A percentile compares a stretch with the other conserved stretches of the same genome.
phyloP scores from a whole-genome alignment of 164 flowering plant genomes.

The Litsea cubeba region DNA sequence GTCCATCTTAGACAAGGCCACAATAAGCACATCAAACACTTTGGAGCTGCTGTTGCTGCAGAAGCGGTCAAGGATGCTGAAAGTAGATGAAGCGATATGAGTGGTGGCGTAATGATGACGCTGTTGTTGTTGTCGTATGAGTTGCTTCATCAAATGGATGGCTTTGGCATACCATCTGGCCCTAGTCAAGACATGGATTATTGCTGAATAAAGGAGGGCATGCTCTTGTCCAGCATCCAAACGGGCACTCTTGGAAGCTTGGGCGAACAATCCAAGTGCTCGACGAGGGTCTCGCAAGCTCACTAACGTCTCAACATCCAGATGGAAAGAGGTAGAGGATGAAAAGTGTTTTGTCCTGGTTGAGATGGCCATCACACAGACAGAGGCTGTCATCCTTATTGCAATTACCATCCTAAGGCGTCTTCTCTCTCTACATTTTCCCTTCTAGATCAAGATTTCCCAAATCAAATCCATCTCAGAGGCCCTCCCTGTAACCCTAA shows the following conservation, averaged over 20 bases:
- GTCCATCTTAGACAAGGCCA: constrained; percentile 54
- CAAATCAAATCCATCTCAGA: too few species aligned
- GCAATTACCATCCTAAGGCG: too few species aligned
- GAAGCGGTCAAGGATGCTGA: constrained; percentile 28
- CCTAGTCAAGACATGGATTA: constrained; percentile 34
- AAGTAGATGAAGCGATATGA: constrained; percentile 26
- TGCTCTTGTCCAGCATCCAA: background rate
- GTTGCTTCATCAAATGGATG: constrained; percentile 53
- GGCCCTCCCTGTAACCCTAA: too few species aligned
- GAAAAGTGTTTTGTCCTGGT: background rate
- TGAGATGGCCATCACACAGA: background rate
- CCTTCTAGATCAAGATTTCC: too few species aligned
- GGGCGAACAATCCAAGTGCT: background rate
- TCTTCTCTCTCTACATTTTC: too few species aligned
- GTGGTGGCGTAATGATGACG: constrained; percentile 12
- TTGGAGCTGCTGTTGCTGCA: constrained; percentile 21
- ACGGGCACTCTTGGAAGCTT: background rate
- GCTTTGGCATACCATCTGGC: constrained; percentile 38
- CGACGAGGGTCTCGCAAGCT: background rate
- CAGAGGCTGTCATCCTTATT: too few species aligned
- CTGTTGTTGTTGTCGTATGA: constrained; percentile 37
- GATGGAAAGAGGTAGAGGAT: background rate
- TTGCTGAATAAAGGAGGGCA: constrained; percentile 38
- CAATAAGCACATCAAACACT: constrained; percentile 47
- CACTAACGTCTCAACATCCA: background rate